phyloP scores from a whole-genome alignment of 148 eudicot genomes.

The Euryodendron excelsum region DNA sequence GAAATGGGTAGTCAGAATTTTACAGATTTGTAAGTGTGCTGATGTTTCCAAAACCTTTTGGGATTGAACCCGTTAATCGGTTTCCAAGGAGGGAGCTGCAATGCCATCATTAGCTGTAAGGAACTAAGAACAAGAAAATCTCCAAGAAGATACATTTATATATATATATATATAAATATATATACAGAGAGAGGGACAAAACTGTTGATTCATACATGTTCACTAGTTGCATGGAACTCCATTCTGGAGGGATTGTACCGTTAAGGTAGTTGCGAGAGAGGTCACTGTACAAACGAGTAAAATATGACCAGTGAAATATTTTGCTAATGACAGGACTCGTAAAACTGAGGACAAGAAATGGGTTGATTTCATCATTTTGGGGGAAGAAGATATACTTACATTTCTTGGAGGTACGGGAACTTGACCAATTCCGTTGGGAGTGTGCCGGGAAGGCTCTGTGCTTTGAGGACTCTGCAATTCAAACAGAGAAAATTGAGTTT shows the following conservation, averaged over 20 bases:
- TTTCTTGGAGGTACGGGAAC: slow-evolving; percentile 29
- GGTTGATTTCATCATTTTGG: no score
- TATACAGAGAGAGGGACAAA: neutral
- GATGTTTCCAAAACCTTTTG: slow-evolving; percentile 37
- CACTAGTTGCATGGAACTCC: slow-evolving; percentile 28
- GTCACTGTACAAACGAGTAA: slow-evolving; percentile 39
- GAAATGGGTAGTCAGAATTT: neutral
- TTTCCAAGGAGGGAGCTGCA: slow-evolving; percentile 38
- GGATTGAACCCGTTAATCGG: slow-evolving; percentile 35
- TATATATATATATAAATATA: neutral
- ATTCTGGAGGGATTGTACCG: slow-evolving; percentile 39
- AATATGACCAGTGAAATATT: no score
- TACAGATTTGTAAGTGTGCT: slow-evolving; percentile 33
- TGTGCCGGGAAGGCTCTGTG: slow-evolving; percentile 27
- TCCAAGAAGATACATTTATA: neutral
- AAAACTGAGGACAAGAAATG: no score
- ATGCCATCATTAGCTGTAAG: neutral
- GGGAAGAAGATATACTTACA: slow-evolving; percentile 28
- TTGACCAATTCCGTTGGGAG: slow-evolving; percentile 28
- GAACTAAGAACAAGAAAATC: neutral
- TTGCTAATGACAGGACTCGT: no score
- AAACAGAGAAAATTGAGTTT: neutral
- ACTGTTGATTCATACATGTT: slow-evolving; percentile 22
- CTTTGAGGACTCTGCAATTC: slow-evolving; percentile 24
- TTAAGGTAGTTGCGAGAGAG: slow-evolving; percentile 40